These are phyloP conservation scores for Exidia glandulosa DNA, from an alignment of 768 basidiomycete species.

Conservation along the genomic window DNA sequence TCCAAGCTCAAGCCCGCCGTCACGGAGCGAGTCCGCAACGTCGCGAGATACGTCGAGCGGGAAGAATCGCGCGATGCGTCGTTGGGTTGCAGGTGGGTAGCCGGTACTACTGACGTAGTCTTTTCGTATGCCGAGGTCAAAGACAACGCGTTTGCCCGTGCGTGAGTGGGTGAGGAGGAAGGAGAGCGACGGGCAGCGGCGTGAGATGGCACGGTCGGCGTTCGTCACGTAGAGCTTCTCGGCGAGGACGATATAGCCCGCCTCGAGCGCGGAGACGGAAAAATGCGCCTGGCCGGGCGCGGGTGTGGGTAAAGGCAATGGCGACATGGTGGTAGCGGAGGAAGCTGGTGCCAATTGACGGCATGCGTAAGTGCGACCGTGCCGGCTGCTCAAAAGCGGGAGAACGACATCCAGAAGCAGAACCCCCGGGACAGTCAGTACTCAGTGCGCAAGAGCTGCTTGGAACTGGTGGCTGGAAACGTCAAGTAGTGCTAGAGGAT, in stretches of 20 bases:
- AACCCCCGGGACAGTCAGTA: no score
- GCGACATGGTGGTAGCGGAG: not conserved
- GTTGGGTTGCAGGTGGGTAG: conserved; percentile 24
- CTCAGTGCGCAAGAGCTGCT: no score
- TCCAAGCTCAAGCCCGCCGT: conserved; percentile 34
- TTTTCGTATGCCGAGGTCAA: conserved; percentile 46
- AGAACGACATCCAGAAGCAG: no score
- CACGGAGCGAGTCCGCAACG: conserved; percentile 36
- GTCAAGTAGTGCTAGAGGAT: no score
- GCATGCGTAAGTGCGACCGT: no score
- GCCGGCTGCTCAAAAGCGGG: no score
- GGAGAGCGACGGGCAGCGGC: conserved; percentile 31
- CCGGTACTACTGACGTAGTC: conserved; percentile 25
- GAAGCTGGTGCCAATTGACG: no score
- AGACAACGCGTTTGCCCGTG: conserved; percentile 22
- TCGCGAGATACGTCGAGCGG: conserved; percentile 11
- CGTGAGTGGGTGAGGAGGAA: conserved; percentile 42
- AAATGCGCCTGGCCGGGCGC: conserved; percentile 36
- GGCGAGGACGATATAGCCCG: conserved; percentile 31
- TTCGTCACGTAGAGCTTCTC: conserved; percentile 14
- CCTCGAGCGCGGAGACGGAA: conserved; percentile 44
- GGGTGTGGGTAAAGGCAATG: conserved; percentile 34
- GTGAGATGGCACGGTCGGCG: conserved; percentile 3
- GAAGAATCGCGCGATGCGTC: conserved; percentile 17
- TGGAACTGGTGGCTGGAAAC: no score